These are phyloP conservation scores for Claviceps fusiformis DNA, from an alignment of 2,329 filamentous ascomycete genomes.

Conservation along the genomic window DNA sequence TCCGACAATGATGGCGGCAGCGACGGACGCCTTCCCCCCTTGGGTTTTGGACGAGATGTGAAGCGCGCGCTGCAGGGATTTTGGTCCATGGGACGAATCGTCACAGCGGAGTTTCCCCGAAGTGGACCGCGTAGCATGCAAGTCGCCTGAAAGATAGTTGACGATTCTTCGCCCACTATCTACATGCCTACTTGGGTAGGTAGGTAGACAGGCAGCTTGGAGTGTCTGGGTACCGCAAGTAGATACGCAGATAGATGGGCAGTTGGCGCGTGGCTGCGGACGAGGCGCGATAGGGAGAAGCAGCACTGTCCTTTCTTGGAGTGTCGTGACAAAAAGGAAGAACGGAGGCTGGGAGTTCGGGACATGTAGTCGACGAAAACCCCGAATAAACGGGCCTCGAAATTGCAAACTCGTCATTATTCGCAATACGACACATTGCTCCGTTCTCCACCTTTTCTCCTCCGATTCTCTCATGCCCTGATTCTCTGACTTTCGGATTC, in stretches of 20 bases:
- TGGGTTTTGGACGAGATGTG: not conserved
- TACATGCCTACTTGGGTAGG: not conserved
- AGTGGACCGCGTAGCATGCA: constrained; percentile 3
- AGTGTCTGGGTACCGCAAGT: not conserved
- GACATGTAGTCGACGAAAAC: not conserved
- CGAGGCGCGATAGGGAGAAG: not conserved
- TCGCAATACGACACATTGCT: not conserved
- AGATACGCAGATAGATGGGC: not conserved
- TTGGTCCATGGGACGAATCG: not conserved
- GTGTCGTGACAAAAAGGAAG: not conserved
- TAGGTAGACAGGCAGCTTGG: not conserved
- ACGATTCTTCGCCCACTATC: not conserved
- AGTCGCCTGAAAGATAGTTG: constrained; percentile 1
- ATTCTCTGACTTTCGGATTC: not conserved
- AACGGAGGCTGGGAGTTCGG: not conserved
- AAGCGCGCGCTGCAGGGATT: not conserved
- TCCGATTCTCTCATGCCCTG: not conserved
- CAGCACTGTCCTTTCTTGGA: not conserved
- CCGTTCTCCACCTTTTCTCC: not conserved
- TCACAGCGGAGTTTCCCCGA: constrained; percentile 1
- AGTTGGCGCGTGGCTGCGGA: not conserved
- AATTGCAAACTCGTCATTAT: not conserved
- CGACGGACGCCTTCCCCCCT: not conserved
- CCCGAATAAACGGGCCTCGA: not conserved
- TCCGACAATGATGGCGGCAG: not conserved